Conservation (phyloP, 31 red algal species). For the Endocladia muricata region DNA sequence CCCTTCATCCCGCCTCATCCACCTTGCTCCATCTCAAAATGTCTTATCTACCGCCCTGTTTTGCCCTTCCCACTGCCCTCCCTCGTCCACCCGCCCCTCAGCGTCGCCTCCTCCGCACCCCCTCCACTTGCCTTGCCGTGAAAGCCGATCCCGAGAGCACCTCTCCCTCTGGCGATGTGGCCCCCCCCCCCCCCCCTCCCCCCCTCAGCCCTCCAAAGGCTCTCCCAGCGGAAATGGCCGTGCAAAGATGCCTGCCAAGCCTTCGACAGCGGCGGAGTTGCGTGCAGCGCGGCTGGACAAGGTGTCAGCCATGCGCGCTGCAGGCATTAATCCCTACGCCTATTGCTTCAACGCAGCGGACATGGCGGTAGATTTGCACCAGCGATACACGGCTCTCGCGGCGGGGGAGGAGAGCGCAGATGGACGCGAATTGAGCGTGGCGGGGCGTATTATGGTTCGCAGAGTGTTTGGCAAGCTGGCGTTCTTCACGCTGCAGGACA, state of each 20-base stretch:
- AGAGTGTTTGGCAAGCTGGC: slow-evolving; percentile 97
- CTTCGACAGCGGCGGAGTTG: slow-evolving; percentile 35
- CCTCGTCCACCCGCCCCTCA: not conserved
- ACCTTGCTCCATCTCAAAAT: too few species aligned
- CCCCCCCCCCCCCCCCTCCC: not conserved
- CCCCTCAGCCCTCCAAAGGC: not conserved
- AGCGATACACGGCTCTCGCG: slow-evolving; percentile 29
- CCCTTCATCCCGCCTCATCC: too few species aligned
- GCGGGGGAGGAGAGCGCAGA: slow-evolving; percentile 52
- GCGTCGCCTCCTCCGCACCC: not conserved
- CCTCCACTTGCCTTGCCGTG: not conserved
- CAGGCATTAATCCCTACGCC: slow-evolving; percentile 76
- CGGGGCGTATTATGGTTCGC: slow-evolving; percentile 81
- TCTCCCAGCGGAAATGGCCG: not conserved
- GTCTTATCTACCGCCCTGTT: too few species aligned
- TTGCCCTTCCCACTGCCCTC: not conserved
- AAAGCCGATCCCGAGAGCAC: not conserved
- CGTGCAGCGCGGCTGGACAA: slow-evolving; percentile 69
- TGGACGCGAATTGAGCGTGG: slow-evolving; percentile 54
- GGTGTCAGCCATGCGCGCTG: slow-evolving; percentile 70
- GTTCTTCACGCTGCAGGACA: slow-evolving; percentile 92
- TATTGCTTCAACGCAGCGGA: slow-evolving; percentile 61
- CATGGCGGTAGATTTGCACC: slow-evolving; percentile 35
- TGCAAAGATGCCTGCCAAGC: not conserved
- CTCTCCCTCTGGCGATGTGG: not conserved